phyloP scores from a whole-genome alignment of 2,329 filamentous ascomycete species.

The Lasiodiplodia citricola region DNA sequence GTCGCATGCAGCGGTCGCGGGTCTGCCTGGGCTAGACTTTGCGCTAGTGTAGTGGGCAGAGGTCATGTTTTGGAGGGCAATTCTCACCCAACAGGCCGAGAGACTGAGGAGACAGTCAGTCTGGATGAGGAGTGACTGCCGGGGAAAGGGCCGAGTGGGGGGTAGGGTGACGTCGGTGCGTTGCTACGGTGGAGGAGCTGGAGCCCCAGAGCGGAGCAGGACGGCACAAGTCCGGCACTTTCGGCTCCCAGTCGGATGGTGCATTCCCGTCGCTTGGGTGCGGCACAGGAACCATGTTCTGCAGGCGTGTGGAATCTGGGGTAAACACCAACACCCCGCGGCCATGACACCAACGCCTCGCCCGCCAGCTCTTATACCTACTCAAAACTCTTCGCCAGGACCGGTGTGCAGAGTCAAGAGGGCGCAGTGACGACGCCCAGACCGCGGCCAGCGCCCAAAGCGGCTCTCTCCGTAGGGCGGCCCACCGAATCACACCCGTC shows the following conservation, averaged over 20 bases:
- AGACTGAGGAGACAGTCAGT: background rate
- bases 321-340: background rate
- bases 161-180: constrained; percentile 8
- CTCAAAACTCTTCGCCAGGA: background rate
- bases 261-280: background rate
- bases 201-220: constrained; percentile 10
- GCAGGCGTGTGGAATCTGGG: background rate
- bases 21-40: background rate
- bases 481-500: background rate
- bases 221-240: background rate
- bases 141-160: background rate
- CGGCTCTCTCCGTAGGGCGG: constrained; percentile 9
- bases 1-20: background rate
- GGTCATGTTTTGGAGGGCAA: background rate
- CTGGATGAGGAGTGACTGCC: background rate
- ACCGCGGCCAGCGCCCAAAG: background rate
- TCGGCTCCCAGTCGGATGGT: background rate
- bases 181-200: constrained; percentile 1
- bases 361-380: background rate
- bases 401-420: background rate
- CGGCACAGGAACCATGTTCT: constrained; percentile 9
- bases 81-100: background rate
- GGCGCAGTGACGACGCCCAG: background rate
- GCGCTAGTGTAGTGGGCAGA: background rate
- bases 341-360: background rate